Percentiles rank a stretch among this genome's conserved stretches.
phyloP scores from a whole-genome alignment of 2,329 filamentous ascomycete genomes.

The Microdochium trichocladiopsis region DNA sequence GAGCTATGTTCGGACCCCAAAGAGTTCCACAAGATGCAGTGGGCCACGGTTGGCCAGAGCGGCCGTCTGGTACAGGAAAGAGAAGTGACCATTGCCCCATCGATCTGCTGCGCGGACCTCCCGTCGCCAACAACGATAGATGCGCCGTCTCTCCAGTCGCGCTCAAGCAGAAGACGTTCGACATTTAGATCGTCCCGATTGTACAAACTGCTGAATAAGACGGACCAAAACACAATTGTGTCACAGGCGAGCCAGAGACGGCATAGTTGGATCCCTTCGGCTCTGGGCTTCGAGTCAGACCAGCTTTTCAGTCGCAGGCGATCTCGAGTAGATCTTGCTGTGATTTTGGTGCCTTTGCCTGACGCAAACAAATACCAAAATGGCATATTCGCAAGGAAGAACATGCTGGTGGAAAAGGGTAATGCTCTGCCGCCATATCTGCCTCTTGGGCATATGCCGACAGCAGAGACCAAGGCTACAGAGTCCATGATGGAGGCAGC shows the following conservation, averaged over 20 bases:
- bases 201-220: conserved; percentile 10
- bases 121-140: conserved; percentile 11
- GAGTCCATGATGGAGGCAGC: conserved; percentile 21
- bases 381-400: conserved; percentile 36
- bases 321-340: not conserved
- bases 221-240: conserved; percentile 5
- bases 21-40: conserved; percentile 33
- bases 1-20: conserved; percentile 25
- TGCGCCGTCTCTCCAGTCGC: conserved; percentile 8
- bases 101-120: conserved; percentile 8
- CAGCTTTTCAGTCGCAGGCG: not conserved
- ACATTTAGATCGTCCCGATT: conserved; percentile 13
- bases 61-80: conserved; percentile 28
- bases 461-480: conserved; percentile 32
- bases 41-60: conserved; percentile 17
- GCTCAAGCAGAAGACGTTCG: conserved; percentile 3
- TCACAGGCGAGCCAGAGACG: conserved; percentile 13
- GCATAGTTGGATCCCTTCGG: conserved; percentile 17
- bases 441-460: conserved; percentile 27
- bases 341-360: not conserved
- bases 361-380: conserved; percentile 24
- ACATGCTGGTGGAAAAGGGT: conserved; percentile 23
- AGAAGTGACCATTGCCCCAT: conserved; percentile 13
- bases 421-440: conserved; percentile 24
- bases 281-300: conserved; percentile 11